phyloP scores from a whole-genome alignment of 2,329 filamentous ascomycete species.

The Immersiporthe knoxdaviesiana region DNA sequence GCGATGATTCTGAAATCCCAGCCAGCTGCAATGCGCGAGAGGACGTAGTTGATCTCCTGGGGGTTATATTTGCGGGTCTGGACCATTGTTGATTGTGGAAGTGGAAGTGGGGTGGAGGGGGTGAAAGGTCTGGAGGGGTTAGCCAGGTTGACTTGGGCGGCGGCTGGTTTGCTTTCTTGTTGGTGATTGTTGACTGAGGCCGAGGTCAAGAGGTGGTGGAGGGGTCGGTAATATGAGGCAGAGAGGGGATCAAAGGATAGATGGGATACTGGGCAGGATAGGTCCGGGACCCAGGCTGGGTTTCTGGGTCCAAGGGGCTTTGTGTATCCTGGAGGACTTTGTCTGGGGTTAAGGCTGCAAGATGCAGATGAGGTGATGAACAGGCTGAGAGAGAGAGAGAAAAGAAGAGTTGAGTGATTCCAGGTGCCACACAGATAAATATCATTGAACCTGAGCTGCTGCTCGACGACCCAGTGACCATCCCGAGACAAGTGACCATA shows the following conservation, averaged over 20 bases:
- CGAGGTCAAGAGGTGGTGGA: neutral
- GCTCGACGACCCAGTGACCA: neutral
- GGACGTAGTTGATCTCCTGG: constrained; percentile 23
- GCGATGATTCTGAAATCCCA: constrained; percentile 22
- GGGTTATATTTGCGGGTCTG: constrained; percentile 26
- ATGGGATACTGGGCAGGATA: neutral
- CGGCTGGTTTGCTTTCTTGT: neutral
- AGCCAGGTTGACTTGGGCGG: neutral
- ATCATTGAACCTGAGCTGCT: neutral
- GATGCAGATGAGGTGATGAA: neutral
- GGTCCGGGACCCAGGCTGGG: neutral
- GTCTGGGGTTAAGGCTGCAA: neutral
- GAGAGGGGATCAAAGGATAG: neutral
- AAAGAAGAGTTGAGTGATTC: neutral
- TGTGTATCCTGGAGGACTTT: neutral
- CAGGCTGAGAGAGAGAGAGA: neutral
- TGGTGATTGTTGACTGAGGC: neutral
- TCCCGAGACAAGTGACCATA: neutral
- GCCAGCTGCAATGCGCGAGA: constrained; percentile 10
- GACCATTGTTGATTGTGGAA: constrained; percentile 14
- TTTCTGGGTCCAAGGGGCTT: neutral
- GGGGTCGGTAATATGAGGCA: neutral
- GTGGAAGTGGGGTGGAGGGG: too few relatives aligned
- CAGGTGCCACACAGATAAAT: constrained; percentile 5
- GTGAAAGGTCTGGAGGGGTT: neutral